phyloP scores from a whole-genome alignment of 495 filamentous ascomycete genomes.

The Tuber indicum region DNA sequence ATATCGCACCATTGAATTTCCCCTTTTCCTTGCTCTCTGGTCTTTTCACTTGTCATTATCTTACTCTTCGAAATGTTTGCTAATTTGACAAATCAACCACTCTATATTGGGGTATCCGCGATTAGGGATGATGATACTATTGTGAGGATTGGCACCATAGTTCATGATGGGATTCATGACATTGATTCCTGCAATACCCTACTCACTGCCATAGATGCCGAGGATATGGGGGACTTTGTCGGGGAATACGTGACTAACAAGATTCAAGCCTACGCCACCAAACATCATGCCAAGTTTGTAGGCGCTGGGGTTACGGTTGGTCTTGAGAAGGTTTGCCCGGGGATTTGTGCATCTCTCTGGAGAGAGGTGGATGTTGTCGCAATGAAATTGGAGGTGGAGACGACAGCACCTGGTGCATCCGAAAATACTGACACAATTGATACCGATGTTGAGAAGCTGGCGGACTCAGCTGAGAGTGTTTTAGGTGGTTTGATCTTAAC shows the following conservation, averaged over 20 bases:
- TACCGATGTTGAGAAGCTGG: constrained; percentile 69
- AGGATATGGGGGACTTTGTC: constrained; percentile 46
- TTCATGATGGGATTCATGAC: constrained; percentile 71
- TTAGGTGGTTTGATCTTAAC: constrained; percentile 74
- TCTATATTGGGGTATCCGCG: constrained; percentile 59
- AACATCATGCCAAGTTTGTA: constrained; percentile 61
- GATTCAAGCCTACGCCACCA: constrained; percentile 53
- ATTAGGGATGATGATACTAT: constrained; percentile 49
- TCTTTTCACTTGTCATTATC: not conserved
- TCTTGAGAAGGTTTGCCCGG: constrained; percentile 51
- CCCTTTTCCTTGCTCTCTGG: not conserved
- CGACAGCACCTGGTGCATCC: constrained; percentile 31
- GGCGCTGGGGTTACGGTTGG: constrained; percentile 55
- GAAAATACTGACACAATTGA: constrained; percentile 4
- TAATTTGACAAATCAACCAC: constrained; percentile 46
- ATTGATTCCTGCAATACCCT: constrained; percentile 64
- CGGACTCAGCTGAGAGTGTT: constrained; percentile 80
- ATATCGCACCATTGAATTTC: too few relatives aligned
- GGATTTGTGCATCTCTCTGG: constrained; percentile 69
- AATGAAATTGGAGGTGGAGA: constrained; percentile 49
- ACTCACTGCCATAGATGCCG: constrained; percentile 44
- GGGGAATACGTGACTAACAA: constrained; percentile 52
- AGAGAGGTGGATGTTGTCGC: constrained; percentile 69
- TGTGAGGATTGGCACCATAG: constrained; percentile 57
- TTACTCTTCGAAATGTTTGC: not conserved